Conservation (phyloP, 75 land plant genomes). For the Picea glauca region DNA sequence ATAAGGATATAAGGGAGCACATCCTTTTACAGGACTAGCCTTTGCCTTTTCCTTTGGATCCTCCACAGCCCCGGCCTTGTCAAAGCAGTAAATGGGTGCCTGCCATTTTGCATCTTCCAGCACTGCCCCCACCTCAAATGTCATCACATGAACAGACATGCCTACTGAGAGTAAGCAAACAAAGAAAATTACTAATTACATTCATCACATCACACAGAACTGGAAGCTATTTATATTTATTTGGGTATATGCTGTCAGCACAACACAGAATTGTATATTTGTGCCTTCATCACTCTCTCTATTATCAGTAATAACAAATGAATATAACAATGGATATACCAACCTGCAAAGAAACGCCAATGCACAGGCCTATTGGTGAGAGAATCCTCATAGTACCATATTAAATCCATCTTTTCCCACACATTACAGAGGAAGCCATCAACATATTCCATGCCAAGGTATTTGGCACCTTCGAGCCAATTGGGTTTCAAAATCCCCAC, state of each 20-base stretch:
- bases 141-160: constrained; percentile 51
- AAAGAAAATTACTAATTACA: too few species aligned
- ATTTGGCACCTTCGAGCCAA: constrained; percentile 76
- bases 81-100: constrained; percentile 73
- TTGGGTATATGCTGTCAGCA: too few species aligned
- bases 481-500: constrained; percentile 90
- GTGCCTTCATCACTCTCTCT: too few species aligned
- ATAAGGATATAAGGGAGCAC: too few species aligned
- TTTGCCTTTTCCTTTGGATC: background rate
- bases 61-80: constrained; percentile 5
- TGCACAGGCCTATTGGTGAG: constrained; percentile 64
- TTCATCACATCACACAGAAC: too few species aligned
- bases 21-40: too few species aligned
- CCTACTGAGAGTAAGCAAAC: constrained; percentile 23
- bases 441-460: constrained; percentile 48
- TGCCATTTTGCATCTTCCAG: constrained; percentile 75
- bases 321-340: background rate
- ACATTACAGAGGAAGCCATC: constrained; percentile 84
- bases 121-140: constrained; percentile 63
- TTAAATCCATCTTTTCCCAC: constrained; percentile 81
- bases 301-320: too few species aligned
- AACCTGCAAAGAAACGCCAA: constrained; percentile 79
- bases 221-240: too few species aligned
- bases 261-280: too few species aligned
- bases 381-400: constrained; percentile 78